phyloP scores from a whole-genome alignment of 225 moss, liverwort and hornwort species.

The Polytrichum commune region DNA sequence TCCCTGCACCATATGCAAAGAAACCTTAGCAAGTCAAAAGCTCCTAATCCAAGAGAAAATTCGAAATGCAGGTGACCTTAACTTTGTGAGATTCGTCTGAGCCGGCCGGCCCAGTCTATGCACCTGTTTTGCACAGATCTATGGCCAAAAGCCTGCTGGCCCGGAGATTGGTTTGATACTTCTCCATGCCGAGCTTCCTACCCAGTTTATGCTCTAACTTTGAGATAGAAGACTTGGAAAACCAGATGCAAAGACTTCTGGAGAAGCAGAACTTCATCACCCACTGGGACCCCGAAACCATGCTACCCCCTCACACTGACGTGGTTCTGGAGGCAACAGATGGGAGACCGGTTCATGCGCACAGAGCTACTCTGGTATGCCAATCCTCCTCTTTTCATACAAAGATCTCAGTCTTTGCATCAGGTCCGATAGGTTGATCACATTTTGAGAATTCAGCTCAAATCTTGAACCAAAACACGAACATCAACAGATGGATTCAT shows the following conservation, averaged over 20 bases:
- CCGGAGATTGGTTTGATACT: too few species aligned
- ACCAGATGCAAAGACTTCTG: conserved; percentile 43
- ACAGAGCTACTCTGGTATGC: conserved; percentile 40
- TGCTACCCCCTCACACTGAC: conserved; percentile 52
- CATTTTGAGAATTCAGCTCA: background rate
- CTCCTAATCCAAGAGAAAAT: too few species aligned
- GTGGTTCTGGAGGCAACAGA: conserved; percentile 50
- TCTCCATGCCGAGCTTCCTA: conserved; percentile 17
- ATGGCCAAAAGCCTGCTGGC: too few species aligned
- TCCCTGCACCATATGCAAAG: too few species aligned
- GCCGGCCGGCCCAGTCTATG: too few species aligned
- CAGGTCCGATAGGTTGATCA: background rate
- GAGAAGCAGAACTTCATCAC: conserved; percentile 48
- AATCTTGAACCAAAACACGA: background rate
- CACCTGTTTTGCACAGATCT: too few species aligned
- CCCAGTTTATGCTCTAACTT: conserved; percentile 42
- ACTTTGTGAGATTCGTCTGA: too few species aligned
- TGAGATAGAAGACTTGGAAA: conserved; percentile 37
- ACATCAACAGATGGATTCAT: background rate
- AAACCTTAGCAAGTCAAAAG: too few species aligned
- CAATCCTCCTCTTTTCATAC: background rate
- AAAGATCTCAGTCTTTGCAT: background rate
- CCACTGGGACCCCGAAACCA: conserved; percentile 49
- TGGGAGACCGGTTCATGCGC: conserved; percentile 46
- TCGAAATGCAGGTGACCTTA: too few species aligned